Evolutionary conservation across 805 yeast genomes (phyloP).

Genomic region (Candida cerambycidarum): DNA sequence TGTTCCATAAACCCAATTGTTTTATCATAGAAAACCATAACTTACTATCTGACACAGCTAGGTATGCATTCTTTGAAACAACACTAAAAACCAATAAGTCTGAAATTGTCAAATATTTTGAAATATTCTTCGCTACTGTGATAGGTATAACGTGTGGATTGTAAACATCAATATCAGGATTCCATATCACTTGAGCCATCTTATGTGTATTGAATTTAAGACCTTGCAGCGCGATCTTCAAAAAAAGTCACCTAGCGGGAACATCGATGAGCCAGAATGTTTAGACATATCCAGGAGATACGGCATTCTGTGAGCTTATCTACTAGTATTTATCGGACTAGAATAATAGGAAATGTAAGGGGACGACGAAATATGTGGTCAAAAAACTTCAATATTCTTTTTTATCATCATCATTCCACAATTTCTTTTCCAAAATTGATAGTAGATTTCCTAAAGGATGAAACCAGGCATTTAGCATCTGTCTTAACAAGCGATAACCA

Average conservation of each 20-base stretch:
- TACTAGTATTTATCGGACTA: not conserved
- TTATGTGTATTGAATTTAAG: not conserved
- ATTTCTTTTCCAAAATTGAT: slow-evolving; percentile 6
- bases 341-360: not conserved
- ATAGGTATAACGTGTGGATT: slow-evolving; percentile 38
- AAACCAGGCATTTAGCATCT: slow-evolving; percentile 10
- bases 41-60: slow-evolving; percentile 37
- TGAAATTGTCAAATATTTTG: slow-evolving; percentile 32
- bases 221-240: slow-evolving; percentile 3
- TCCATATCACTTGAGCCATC: slow-evolving; percentile 49
- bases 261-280: slow-evolving; percentile 9
- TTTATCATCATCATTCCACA: not conserved
- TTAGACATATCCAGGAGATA: slow-evolving; percentile 1
- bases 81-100: slow-evolving; percentile 40
- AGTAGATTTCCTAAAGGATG: slow-evolving; percentile 13
- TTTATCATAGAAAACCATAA: slow-evolving; percentile 39
- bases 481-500: slow-evolving; percentile 4
- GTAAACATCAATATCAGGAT: slow-evolving; percentile 45
- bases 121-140: slow-evolving; percentile 35
- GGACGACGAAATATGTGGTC: slow-evolving; percentile 3
- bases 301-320: not conserved
- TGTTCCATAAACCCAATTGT: slow-evolving; percentile 38
- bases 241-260: not conserved
- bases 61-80: slow-evolving; percentile 38
- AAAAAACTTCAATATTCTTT: not conserved